phyloP scores from a whole-genome alignment of 2,329 filamentous ascomycete species.

The Colletotrichum sp. region DNA sequence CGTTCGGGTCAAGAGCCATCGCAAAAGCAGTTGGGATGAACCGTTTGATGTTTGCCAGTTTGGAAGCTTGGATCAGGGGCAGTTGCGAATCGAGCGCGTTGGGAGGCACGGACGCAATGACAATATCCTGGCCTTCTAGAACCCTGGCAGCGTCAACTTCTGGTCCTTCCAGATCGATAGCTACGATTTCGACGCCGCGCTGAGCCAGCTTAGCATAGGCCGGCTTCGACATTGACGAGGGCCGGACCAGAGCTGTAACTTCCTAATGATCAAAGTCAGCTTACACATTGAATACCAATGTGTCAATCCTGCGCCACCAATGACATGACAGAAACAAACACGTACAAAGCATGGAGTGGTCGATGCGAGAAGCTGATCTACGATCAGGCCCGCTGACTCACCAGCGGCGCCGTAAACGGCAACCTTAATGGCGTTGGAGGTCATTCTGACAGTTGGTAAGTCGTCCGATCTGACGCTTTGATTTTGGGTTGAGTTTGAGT shows the following conservation, averaged over 20 bases:
- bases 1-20: not conserved
- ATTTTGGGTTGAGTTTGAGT: not conserved
- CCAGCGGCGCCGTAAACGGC: not conserved
- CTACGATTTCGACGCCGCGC: not conserved
- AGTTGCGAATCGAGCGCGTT: not conserved
- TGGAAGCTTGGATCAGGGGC: not conserved
- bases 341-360: not conserved
- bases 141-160: not conserved
- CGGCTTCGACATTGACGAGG: not conserved
- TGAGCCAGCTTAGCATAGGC: not conserved
- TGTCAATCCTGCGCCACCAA: accelerated
- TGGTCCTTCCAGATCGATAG: not conserved
- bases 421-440: not conserved
- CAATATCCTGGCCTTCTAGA: not conserved
- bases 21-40: not conserved
- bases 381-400: not conserved
- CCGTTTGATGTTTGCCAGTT: not conserved
- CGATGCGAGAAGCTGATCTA: not conserved
- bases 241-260: not conserved
- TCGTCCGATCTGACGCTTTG: not conserved
- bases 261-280: not conserved
- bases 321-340: accelerated
- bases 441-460: not conserved
- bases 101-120: not conserved
- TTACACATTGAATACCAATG: accelerated